Base-by-base conservation (phyloP, 768 basidiomycete genomes). In the Baorangia bicolor region DNA sequence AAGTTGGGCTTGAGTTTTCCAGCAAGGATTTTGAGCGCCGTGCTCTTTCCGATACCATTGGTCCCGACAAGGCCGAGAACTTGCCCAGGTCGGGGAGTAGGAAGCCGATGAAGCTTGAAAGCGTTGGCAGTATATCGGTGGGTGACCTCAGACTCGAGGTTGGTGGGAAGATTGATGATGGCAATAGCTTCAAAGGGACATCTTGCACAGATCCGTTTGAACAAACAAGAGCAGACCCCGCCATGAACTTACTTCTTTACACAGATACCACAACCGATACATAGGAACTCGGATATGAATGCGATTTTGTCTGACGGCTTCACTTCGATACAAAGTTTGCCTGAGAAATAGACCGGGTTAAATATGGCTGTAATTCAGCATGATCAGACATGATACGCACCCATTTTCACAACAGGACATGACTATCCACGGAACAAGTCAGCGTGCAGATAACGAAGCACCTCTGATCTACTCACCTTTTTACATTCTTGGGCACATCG, bases 191-290 rank as follows among this genome's bases (percentile, higher is more conserved):
- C 97, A 68, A 99, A 99, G 27, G 97, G 97, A 69, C 97, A 99
- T 75, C 96, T 98, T 55, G 2, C 40, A 46, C 42, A 23, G 42
- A 43, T 38, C n/a, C 4, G 18, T 49, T 46, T 55, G 28, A 61
- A 55, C 23, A 27, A 37, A 49, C 13, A 25, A 30, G 51, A 46
- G 13, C 14, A 56, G 51, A 46, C 1, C 35, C 31, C 39, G 41
- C 18, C 33, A 46, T 27, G 21, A 31, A 76, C 88, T 70, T 68
- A 97, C 96, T 98, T 99, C 78, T 98, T 98, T 33, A 98, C 95
- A 72, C 97, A 99, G 68, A 99, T 98, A 90, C 97, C 97, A 74
- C 97, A 99, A 65, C 97, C 97, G 58, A 99, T 99, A 72, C 97
- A 99, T 52, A 99, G 80, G 71, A 96, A 94, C 73, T 99, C 97